Evolutionary conservation across 768 basidiomycete genomes (phyloP).

Genomic region (Tulasnella sp.): DNA sequence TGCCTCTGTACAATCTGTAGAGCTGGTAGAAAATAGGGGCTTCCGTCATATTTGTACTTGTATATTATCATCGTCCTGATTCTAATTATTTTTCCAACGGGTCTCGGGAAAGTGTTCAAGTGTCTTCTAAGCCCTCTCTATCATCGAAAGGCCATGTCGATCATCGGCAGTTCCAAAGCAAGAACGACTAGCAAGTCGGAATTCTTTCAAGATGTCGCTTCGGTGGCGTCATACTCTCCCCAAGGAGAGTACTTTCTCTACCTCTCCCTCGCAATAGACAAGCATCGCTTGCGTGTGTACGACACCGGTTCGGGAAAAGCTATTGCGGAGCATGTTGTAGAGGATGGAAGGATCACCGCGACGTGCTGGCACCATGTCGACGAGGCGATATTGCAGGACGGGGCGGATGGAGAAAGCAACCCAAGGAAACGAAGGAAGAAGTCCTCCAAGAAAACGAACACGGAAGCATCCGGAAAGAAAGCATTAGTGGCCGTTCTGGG

Average conservation of each 20-base stretch:
- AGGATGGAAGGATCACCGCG: slow-evolving; percentile 53
- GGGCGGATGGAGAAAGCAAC: slow-evolving; percentile 35
- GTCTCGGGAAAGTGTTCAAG: neutral
- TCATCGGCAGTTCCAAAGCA: slow-evolving; percentile 1
- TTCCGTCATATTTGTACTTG: neutral
- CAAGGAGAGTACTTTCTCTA: slow-evolving; percentile 56
- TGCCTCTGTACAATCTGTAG: slow-evolving; percentile 82
- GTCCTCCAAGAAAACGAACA: slow-evolving; percentile 33
- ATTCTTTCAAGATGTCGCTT: neutral
- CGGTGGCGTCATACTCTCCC: slow-evolving; percentile 50
- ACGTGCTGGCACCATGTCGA: slow-evolving; percentile 50
- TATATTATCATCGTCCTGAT: neutral
- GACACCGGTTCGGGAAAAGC: slow-evolving; percentile 54
- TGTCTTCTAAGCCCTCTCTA: neutral
- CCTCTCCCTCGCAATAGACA: slow-evolving; percentile 64
- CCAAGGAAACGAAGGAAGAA: slow-evolving; percentile 48
- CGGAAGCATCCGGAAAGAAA: slow-evolving; percentile 31
- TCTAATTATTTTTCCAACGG: slow-evolving; percentile 5
- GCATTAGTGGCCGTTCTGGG: slow-evolving; percentile 47
- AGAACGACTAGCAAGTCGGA: slow-evolving; percentile 5
- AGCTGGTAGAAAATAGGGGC: slow-evolving; percentile 10
- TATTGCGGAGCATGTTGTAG: slow-evolving; percentile 55
- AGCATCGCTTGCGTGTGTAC: slow-evolving; percentile 65
- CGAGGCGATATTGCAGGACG: slow-evolving; percentile 31
- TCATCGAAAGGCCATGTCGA: neutral